Base-by-base conservation (phyloP, 176 grass and related monocot species). In the Chrysopogon serrulatus region DNA sequence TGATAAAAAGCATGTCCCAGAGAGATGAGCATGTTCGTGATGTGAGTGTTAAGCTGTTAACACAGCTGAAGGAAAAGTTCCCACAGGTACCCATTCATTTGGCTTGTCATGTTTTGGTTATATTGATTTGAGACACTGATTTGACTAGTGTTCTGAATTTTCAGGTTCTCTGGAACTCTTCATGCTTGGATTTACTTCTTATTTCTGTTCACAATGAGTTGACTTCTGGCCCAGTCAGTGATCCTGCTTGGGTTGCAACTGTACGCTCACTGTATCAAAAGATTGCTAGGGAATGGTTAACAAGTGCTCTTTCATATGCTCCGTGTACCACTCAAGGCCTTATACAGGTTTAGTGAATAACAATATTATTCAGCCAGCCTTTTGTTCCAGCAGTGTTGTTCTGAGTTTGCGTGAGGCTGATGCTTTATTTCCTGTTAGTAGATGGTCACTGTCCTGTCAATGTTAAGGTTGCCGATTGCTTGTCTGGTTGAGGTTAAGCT, bases 1-100 rank as follows among this genome's bases (percentile, higher is more conserved):
- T 98, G 65, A 98, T 98, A 95, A 98, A 96, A 84, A 95, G 87
- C 83, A 92, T 98, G 93, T 92, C 93, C 70, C 96, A 98, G 83
- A 95, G 93, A 87, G 93, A 98, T 87, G 96, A 98, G 37, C 86
- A 93, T 88, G 89, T 96, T 78, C 93, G 96, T 80, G 93, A 98
- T 90, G 91, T 94, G 64, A 92, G 89, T 90, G 93, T 98, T 64
- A 95, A 98, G 73, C 83, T 98, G 69, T 90, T 98, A 88, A 95
- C 86, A 72, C 93, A 98, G 81, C 70, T 98, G 53, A 98, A 92
- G 87, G 96, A 94, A 79, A 95, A 91, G 82, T 98, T 98, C 73
- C 96, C 93, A 48, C 96, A 98, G 96, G 96, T 98, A 90, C 37
- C 68, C 47, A 59, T 86, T 63, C 53, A 60, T 77, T 79, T 86